Evolutionary conservation across 768 basidiomycete genomes (phyloP), one percentile per base, ranked within the genome.

Genomic region (Punctularia strigosozonata): DNA sequence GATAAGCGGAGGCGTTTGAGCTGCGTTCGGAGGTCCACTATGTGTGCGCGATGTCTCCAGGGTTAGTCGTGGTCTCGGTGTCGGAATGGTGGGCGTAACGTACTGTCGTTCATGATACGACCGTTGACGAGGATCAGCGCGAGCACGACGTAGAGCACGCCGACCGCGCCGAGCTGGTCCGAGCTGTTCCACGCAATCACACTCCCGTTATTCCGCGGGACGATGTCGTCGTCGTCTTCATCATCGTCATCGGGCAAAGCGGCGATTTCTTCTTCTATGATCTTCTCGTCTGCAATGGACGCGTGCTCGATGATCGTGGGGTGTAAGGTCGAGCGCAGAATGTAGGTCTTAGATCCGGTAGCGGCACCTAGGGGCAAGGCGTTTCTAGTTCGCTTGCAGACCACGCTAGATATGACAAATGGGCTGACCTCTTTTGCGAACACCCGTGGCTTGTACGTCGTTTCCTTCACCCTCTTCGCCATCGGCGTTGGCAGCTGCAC

Each of bases 111-210:
- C 14, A 95, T 65, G 12, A 74, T 69, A 7, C 81, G 64, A 32
- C 87, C 87, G 46, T 74, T 78, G 31, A 81, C 82, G n/a, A 98
- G 66, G 34, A 98, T 77, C 18, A 95, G 63, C 0, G 81, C 76
- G 7, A 97, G 72, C 25, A 98, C 69, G 13, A 87, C 74, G 40
- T 88, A 82, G 12, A 91, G 65, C 4, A 95, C 58, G 6, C 90
- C 92, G 18, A 83, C 53, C 2, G 71, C 51, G 2, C 71, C 79
- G 1, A 88, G 63, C 45, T 91, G 70, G 52, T 89, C 77, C 10
- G 63, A 53, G 38, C 61, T 64, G 43, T 72, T 80, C 80, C 83
- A 87, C 1, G 80, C 75, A 33, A 90, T 63, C 47, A 89, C 66
- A 39, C 75, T 79, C 0, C 86, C 86, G 37, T 76, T 73, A 13